Base-by-base conservation (phyloP, 2,329 filamentous ascomycete genomes). In the Xylaria hypoxylon region DNA sequence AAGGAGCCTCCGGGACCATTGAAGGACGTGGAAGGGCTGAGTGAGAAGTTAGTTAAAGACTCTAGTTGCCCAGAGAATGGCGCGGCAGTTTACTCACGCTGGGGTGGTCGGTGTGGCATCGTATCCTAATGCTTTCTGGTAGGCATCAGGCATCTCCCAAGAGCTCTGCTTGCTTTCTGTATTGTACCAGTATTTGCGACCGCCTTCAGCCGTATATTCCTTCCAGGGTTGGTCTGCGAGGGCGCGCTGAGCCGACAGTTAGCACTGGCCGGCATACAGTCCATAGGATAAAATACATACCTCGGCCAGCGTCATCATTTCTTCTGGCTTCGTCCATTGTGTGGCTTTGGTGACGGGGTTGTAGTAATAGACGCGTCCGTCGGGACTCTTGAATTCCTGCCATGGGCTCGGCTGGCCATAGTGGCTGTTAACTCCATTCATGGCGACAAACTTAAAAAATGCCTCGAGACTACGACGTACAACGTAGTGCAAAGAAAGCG, bases 151-250 rank as follows among this genome's bases (percentile, higher is more conserved):
- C 86, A 97, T 94, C 75, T 94, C 91, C 96, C 96, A 99, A 35
- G 92, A 93, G 78, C 94, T 98, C 81, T 94, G 87, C 80, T 95
- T 94, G 50, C 92, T 94, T 79, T 96, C 91, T 38, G 90, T 92
- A 79, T 99, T 96, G 79, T 94, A 95, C 92, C 94, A 99, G 81
- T 99, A 99, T 77, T 95, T 93, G 74, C 90, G 89, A 52, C 95
- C 96, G 70, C 93, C 92, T 68, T 94, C 89, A 24, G 92, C 90
- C 28, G 91, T 93, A 76, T 97, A 96, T 79, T 97, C 93, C 76
- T 95, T 96, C 94, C 94, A 99, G 70, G 92, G 92, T 73, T 96
- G 92, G 73, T 90, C 90, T 57, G 91, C 86, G 53, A 96, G 85
- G 61, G 92, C 92, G 76, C 91, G 91, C 93, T 94, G 77, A 65